Percentiles rank a stretch among this genome's conserved stretches.
Conservation (phyloP, 768 basidiomycete genomes). For the Lyophyllum shimeji region DNA sequence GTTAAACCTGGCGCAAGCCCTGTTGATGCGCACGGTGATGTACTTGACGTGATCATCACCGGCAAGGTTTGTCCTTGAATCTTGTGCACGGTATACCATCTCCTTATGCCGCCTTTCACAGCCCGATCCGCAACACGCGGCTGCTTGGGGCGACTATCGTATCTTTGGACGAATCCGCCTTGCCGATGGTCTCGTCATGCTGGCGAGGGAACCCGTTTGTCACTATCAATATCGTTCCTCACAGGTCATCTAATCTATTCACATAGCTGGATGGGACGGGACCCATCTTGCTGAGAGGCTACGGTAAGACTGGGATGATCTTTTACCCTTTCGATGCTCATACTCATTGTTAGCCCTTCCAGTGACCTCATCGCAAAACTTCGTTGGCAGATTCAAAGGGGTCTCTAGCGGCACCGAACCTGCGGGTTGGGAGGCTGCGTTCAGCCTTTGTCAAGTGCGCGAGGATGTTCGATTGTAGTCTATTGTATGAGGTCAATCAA, state of each 20-base stretch:
- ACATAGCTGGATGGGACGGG: slow-evolving; percentile 28
- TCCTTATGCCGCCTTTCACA: slow-evolving; percentile 18
- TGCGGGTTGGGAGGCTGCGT: slow-evolving; percentile 51
- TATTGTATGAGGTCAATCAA: neutral
- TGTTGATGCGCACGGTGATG: slow-evolving; percentile 18
- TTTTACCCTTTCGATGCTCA: neutral
- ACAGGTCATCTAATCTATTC: neutral
- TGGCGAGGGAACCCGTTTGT: slow-evolving; percentile 53
- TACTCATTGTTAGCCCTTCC: slow-evolving; percentile 8
- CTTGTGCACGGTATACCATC: neutral
- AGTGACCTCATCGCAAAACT: slow-evolving; percentile 52
- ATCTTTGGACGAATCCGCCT: slow-evolving; percentile 59
- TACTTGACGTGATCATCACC: slow-evolving; percentile 51
- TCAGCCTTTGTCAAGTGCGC: slow-evolving; percentile 45
- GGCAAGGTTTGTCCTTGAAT: slow-evolving; percentile 41
- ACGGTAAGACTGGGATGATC: slow-evolving; percentile 31
- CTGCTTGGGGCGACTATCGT: slow-evolving; percentile 57
- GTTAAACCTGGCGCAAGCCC: slow-evolving; percentile 21
- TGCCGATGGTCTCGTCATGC: slow-evolving; percentile 57
- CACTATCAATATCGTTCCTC: neutral
- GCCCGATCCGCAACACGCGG: slow-evolving; percentile 46
- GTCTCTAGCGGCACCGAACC: slow-evolving; percentile 30
- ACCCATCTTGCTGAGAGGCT: slow-evolving; percentile 45
- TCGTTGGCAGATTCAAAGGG: slow-evolving; percentile 48
- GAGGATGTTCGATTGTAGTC: neutral